These are phyloP conservation scores for Favolaschia claudopus DNA, from an alignment of 768 basidiomycete species.

Conservation along the genomic window DNA sequence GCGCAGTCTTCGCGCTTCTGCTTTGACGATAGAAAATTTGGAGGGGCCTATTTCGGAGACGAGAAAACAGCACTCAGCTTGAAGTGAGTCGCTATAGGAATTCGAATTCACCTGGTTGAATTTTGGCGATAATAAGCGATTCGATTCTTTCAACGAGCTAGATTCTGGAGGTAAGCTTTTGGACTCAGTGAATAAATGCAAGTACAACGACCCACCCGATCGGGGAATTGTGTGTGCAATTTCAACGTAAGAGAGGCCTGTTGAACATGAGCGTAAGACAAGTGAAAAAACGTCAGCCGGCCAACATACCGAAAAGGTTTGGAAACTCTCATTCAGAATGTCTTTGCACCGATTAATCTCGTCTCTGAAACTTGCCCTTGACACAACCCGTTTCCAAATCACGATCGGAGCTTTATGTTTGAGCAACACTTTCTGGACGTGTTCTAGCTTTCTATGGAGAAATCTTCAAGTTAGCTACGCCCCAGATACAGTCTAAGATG, in stretches of 20 bases:
- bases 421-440: background rate
- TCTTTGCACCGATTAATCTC: slow-evolving; percentile 5
- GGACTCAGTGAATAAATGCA: no score
- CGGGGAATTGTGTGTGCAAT: background rate
- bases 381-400: background rate
- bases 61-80: no score
- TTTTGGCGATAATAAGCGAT: no score
- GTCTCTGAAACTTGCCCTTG: background rate
- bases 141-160: no score
- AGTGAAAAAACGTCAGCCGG: background rate
- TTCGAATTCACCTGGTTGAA: no score
- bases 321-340: slow-evolving; percentile 4
- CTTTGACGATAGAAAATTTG: no score
- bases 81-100: no score
- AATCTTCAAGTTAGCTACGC: background rate
- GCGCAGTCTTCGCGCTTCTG: no score
- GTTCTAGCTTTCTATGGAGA: slow-evolving; percentile 1
- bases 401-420: background rate
- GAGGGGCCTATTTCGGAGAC: no score
- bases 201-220: no score
- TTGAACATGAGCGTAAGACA: background rate
- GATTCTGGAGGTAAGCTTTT: no score
- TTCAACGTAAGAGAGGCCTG: background rate
- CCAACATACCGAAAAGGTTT: background rate
- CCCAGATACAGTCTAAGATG: background rate